Base-by-base conservation (phyloP, 2,329 filamentous ascomycete genomes). In the Monosporascus sp. region DNA sequence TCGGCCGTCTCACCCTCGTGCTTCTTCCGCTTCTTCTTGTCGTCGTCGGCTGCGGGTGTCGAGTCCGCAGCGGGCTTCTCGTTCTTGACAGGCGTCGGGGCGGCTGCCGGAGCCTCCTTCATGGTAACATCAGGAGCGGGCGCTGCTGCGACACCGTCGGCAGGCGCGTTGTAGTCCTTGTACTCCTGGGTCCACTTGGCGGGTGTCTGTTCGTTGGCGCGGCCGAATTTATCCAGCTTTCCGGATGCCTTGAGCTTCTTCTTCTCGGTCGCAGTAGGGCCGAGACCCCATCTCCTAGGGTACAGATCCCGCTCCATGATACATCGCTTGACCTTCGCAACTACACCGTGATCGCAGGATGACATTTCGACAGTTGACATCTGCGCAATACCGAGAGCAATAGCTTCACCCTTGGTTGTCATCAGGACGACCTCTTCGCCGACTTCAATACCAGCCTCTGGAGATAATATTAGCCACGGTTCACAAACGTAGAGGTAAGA, bases 271-370 rank as follows among this genome's bases (percentile, higher is more conserved):
- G 94, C 94, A 55, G 93, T 86, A 50, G 94, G 93, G 57, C 94
- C 94, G 68, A 97, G 84, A 61, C 94, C 94, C 94, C 94, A 99
- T 79, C 93, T 82, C 71, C 91, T 84, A 59, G 94, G 94, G 82
- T 99, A 99, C 54, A 97, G 81, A 71, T 97, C 94, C 65, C 94
- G 89, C 81, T 99, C 94, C 94, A 99, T 99, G 74, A 99, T 99
- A 74, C 92, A 96, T 66, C 94, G 88, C 86, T 99, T 99, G 71
- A 99, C 90, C 81, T 97, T 97, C 64, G 94, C 94, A 54, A 97
- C 93, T 54, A 97, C 91, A 65, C 94, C 94, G 74, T 99, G 94
- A 70, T 97, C 92, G 74, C 94, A 97, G 36, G 91, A 93, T 31
- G 90, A 90, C 74, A 99, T 89, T 77, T 97, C 94, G 48, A 97